Percentiles rank a stretch among this genome's conserved stretches.
Evolutionary conservation across 495 filamentous ascomycete genomes (phyloP).

Genomic region (Glutinoglossum americanum): DNA sequence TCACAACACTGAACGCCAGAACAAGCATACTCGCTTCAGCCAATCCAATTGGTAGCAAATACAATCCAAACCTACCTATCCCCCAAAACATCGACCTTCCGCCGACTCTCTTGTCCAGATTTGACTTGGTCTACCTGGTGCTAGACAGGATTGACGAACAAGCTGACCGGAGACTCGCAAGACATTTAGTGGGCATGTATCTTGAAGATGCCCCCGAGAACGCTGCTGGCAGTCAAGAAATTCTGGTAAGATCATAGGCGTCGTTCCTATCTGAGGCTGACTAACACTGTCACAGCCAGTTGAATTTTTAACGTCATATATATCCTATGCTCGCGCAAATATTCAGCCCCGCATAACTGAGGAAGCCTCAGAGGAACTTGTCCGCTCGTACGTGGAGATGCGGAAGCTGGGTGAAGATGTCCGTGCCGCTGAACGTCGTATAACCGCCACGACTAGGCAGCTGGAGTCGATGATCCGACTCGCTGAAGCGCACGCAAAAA

Average conservation of each 20-base stretch:
- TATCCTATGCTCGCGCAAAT: constrained; percentile 83
- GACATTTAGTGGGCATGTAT: constrained; percentile 92
- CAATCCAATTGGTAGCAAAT: constrained; percentile 93
- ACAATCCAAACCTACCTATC: constrained; percentile 86
- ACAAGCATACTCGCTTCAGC: constrained; percentile 89
- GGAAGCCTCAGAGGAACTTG: constrained; percentile 58
- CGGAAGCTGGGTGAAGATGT: constrained; percentile 90
- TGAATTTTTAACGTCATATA: constrained; percentile 89
- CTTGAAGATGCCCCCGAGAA: constrained; percentile 81
- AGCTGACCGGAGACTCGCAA: constrained; percentile 66
- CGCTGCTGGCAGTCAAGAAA: constrained; percentile 43
- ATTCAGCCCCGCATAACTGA: constrained; percentile 62
- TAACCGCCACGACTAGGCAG: constrained; percentile 91
- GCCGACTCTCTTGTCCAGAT: constrained; percentile 81
- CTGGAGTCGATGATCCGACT: constrained; percentile 95
- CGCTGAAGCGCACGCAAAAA: constrained; percentile 89
- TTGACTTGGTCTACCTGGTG: constrained; percentile 91
- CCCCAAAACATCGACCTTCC: constrained; percentile 96
- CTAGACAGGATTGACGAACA: constrained; percentile 82
- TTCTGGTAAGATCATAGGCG: constrained; percentile 38
- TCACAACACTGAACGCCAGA: constrained; percentile 88
- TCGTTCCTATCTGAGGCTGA: not conserved
- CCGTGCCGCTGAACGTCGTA: constrained; percentile 77
- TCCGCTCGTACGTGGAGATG: constrained; percentile 83
- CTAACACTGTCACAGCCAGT: constrained; percentile 36